Conservation (phyloP, 2,329 filamentous ascomycete genomes). For the Aureobasidium sp. region DNA sequence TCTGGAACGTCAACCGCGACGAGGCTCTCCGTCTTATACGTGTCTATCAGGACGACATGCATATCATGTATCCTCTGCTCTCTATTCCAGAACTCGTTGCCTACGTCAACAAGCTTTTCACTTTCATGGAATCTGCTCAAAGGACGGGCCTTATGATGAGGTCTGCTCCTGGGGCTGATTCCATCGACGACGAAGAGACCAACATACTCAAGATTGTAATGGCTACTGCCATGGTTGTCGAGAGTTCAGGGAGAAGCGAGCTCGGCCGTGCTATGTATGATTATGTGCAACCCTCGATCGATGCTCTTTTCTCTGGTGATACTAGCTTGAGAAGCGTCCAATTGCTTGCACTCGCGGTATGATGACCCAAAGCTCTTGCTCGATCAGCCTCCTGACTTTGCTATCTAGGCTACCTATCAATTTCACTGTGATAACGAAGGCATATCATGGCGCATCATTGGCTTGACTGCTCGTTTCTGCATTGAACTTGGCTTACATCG, state of each 20-base stretch:
- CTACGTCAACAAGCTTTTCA: constrained; percentile 62
- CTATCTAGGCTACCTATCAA: constrained; percentile 60
- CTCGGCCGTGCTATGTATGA: constrained; percentile 67
- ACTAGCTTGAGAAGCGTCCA: constrained; percentile 53
- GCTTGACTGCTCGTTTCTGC: constrained; percentile 72
- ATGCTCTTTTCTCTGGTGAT: constrained; percentile 53
- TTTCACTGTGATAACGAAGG: constrained; percentile 83
- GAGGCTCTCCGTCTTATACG: constrained; percentile 73
- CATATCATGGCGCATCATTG: constrained; percentile 80
- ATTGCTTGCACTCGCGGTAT: constrained; percentile 50
- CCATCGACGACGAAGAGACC: constrained; percentile 56
- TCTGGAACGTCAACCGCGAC: constrained; percentile 70
- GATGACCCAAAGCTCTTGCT: constrained; percentile 18
- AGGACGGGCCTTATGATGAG: constrained; percentile 52
- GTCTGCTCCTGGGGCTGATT: constrained; percentile 48
- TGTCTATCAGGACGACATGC: constrained; percentile 83
- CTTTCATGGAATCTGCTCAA: constrained; percentile 63
- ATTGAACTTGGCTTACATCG: constrained; percentile 69
- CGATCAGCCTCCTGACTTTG: neutral
- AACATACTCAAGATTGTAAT: constrained; percentile 76
- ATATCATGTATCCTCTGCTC: constrained; percentile 84
- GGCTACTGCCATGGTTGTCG: constrained; percentile 68
- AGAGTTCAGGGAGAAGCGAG: constrained; percentile 71
- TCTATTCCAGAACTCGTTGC: constrained; percentile 63
- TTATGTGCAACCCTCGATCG: constrained; percentile 64